Percentiles rank a stretch among this genome's conserved stretches.
Evolutionary conservation across 2,329 filamentous ascomycete genomes (phyloP).

Genomic region (Botrytis byssoidea): DNA sequence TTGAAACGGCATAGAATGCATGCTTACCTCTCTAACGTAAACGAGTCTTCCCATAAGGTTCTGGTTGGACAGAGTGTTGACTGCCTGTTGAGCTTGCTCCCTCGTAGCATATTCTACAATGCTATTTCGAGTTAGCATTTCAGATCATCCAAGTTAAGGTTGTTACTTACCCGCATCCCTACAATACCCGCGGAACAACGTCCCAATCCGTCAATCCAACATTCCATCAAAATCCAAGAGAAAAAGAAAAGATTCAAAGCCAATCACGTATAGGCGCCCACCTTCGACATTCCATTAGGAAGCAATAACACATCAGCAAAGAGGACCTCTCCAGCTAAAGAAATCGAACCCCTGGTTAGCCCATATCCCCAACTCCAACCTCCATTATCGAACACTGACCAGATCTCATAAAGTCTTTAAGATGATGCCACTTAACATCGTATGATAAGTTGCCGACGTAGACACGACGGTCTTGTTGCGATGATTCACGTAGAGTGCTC

Average conservation of each 20-base stretch:
- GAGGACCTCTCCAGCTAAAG: slow-evolving; percentile 92
- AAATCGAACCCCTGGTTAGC: slow-evolving; percentile 38
- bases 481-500: slow-evolving; percentile 87
- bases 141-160: background rate
- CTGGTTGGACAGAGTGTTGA: slow-evolving; percentile 97
- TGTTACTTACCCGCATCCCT: slow-evolving; percentile 98
- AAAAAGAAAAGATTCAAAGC: slow-evolving; percentile 62
- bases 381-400: slow-evolving; percentile 58
- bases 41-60: slow-evolving; percentile 98
- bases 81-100: slow-evolving; percentile 97
- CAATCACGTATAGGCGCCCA: slow-evolving; percentile 91
- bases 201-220: slow-evolving; percentile 99
- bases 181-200: slow-evolving; percentile 84
- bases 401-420: slow-evolving; percentile 99
- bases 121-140: slow-evolving; percentile 48
- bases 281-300: slow-evolving; percentile 99
- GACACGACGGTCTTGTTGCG: slow-evolving; percentile 97
- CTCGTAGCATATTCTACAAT: slow-evolving; percentile 99
- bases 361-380: slow-evolving; percentile 40
- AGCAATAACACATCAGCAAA: slow-evolving; percentile 99
- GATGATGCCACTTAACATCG: slow-evolving; percentile 99
- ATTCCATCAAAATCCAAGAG: slow-evolving; percentile 69
- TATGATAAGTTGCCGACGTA: slow-evolving; percentile 99
- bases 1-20: background rate
- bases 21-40: slow-evolving; percentile 90